Base-by-base conservation (phyloP, 108 stramenopile species). In the Skeletonema tropicum region DNA sequence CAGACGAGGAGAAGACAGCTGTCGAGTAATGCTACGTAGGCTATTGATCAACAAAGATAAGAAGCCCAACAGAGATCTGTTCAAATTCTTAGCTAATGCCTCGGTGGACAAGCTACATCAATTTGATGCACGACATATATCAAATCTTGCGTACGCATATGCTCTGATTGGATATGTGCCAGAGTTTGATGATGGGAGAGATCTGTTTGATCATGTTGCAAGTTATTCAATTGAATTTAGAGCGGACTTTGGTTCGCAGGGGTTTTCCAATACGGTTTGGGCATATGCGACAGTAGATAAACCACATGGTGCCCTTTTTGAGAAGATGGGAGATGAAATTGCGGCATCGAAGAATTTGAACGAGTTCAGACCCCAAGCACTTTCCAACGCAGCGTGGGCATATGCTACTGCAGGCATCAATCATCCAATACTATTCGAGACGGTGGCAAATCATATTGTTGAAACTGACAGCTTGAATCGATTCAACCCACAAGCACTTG, bases 221-320 rank as follows among this genome's bases (percentile, higher is more conserved):
- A 64, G 46, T 3, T 30, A 65, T 23, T 19, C 67, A 26, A 33
- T 57, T 0, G 49, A 15, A 13, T 8, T 38, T 14, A 45, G 36
- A 32, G n/a, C 0, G 12, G 45, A 41, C n/a, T n/a, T n/a, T n/a
- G n/a, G n/a, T n/a, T n/a, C n/a, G n/a, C n/a, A n/a, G n/a, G n/a
- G n/a, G n/a, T n/a, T n/a, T 10, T 33, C 30, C 49, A 38, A 38
- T 4, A 42, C 14, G 15, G 14, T 42, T 2, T 42, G 41, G 41
- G 41, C 41, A 10, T 82, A 82, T 42, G 36, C 80, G 0, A 82
- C 80, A 2, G 59, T 49, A n/a, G 41, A 33, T 58, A 74, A 38
- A 49, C 5, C 66, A n/a, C n/a, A 58, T 30, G 70, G 69, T 13
- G 5, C 12, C 6, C 46, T 81, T 0, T 81, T 71, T 41, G 64